These are phyloP conservation scores for Elsinoe perseae DNA, from an alignment of 2,329 filamentous ascomycete genomes.

Conservation along the genomic window DNA sequence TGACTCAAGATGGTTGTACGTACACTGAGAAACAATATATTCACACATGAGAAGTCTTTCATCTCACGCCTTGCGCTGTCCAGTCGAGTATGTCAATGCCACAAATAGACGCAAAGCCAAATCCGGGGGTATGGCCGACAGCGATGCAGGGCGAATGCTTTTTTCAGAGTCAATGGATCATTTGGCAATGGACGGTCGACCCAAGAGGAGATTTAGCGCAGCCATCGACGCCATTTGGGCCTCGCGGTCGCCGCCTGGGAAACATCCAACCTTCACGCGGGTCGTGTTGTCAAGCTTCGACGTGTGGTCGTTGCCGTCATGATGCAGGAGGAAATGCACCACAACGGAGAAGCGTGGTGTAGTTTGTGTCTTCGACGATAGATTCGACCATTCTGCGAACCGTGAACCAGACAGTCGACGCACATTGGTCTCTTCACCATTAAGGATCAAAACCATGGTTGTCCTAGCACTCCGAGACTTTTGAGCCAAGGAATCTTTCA, in stretches of 20 bases:
- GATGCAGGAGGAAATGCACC: background rate
- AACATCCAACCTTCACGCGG: background rate
- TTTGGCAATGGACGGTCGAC: conserved; percentile 4
- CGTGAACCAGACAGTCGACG: background rate
- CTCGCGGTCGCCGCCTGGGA: background rate
- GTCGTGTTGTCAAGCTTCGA: background rate
- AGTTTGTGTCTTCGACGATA: background rate
- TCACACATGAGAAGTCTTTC: background rate
- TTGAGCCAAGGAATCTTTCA: background rate
- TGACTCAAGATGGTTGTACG: background rate
- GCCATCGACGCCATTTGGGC: conserved; percentile 4
- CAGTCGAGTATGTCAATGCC: background rate
- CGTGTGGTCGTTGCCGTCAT: conserved; percentile 5
- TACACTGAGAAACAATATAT: background rate
- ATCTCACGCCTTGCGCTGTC: background rate
- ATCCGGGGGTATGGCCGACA: conserved; percentile 7
- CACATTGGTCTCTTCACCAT: background rate
- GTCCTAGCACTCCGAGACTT: background rate
- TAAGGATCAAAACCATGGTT: background rate
- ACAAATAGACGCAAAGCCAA: conserved; percentile 11
- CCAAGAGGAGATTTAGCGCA: conserved; percentile 7
- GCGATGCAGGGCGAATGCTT: conserved; percentile 12
- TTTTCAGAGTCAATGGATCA: conserved; percentile 7
- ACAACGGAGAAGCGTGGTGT: background rate
- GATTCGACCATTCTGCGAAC: background rate